Conservation (phyloP, 805 yeast species). For the Teunomyces tritomae region DNA sequence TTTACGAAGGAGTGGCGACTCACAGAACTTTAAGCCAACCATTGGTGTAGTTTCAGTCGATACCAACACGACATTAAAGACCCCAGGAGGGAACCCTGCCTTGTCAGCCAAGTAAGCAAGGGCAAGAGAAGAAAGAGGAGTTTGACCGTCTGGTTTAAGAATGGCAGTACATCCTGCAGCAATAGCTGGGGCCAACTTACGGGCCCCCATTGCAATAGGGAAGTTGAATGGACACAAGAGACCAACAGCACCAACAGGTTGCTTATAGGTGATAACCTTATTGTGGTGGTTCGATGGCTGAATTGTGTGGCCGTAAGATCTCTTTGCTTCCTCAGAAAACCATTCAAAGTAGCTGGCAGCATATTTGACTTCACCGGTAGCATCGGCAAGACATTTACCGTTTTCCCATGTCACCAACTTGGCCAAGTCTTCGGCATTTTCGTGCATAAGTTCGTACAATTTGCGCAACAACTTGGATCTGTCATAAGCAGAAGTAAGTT, state of each 20-base stretch:
- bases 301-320: conserved; percentile 55
- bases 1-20: conserved; percentile 49
- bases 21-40: conserved; percentile 50
- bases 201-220: conserved; percentile 65
- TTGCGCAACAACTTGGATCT: conserved; percentile 52
- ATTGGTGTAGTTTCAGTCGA: conserved; percentile 51
- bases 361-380: conserved; percentile 54
- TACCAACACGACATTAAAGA: conserved; percentile 47
- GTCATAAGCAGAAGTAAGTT: conserved; percentile 47
- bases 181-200: conserved; percentile 63
- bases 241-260: conserved; percentile 65
- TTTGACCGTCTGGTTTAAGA: conserved; percentile 59
- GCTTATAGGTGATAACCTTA: conserved; percentile 52
- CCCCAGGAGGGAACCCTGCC: conserved; percentile 63
- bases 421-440: conserved; percentile 56
- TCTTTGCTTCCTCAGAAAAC: conserved; percentile 54
- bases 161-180: conserved; percentile 66
- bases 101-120: conserved; percentile 52
- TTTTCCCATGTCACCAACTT: conserved; percentile 58
- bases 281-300: conserved; percentile 52
- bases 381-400: conserved; percentile 55
- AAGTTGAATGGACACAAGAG: conserved; percentile 67
- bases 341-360: conserved; percentile 51
- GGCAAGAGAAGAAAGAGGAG: conserved; percentile 60
- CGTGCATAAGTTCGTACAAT: conserved; percentile 49